These are phyloP conservation scores for Secale cereale DNA, from an alignment of 176 grass and related monocot species.

Conservation along the genomic window DNA sequence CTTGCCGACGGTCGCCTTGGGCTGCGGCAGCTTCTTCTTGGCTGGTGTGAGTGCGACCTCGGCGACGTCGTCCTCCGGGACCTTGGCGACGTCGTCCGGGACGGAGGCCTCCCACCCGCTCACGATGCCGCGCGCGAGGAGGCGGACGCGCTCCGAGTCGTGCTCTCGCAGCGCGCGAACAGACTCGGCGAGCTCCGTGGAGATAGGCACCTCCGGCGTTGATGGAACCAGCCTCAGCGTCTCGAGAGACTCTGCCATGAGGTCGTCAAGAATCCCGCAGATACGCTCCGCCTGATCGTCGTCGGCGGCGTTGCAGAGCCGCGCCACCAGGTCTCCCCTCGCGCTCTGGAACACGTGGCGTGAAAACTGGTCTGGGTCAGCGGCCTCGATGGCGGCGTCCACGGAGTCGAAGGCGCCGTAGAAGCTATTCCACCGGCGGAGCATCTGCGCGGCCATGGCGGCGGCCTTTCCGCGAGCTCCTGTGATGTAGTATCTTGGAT, in stretches of 20 bases:
- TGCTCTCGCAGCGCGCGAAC: neutral
- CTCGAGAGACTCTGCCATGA: slow-evolving; percentile 15
- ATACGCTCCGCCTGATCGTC: neutral
- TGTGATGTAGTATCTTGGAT: too few relatives aligned
- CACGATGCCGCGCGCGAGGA: slow-evolving; percentile 1
- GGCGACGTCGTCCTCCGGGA: neutral
- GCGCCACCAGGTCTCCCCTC: neutral
- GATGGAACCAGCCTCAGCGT: too few relatives aligned
- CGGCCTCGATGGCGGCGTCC: neutral
- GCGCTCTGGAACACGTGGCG: neutral
- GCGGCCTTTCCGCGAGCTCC: too few relatives aligned
- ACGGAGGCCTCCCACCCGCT: neutral
- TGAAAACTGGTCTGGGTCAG: neutral
- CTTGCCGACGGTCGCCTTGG: too few relatives aligned
- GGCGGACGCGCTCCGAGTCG: neutral
- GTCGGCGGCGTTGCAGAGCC: neutral
- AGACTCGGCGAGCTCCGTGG: neutral
- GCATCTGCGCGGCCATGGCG: neutral
- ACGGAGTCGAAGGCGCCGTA: neutral
- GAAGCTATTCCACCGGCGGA: slow-evolving; percentile 22
- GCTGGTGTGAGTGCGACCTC: neutral
- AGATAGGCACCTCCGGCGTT: neutral
- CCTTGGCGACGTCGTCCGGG: neutral
- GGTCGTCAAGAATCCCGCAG: neutral
- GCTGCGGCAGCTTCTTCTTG: too few relatives aligned